Base-by-base conservation (phyloP, 2,329 filamentous ascomycete genomes). In the Trematosphaeria pertusa region DNA sequence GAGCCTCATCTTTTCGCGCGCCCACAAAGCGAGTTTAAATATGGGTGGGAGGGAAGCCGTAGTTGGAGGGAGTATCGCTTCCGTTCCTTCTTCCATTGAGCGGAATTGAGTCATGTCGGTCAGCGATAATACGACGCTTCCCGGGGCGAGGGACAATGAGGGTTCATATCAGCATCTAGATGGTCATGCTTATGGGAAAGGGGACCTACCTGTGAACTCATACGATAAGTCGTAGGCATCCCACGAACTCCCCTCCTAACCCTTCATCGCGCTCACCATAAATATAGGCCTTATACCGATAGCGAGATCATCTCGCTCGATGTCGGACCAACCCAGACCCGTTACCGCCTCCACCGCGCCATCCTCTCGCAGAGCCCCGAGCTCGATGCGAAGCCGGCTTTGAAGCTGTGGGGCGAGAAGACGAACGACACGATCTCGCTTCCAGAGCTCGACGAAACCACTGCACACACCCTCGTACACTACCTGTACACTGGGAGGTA, bases 401-500 rank as follows among this genome's bases (percentile, higher is more conserved):
- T 37, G 1, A 32, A 37, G 20, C 48, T 48, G n/a, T 50, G 54
- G 39, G 51, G 39, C 3, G 53, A 59, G 15, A 41, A 51, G 11
- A 42, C 36, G 3, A 38, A 35, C 30, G 43, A 56, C 8, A 46
- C 56, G 1, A 44, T 65, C 5, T 36, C 50, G 5, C 48, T 64
- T 4, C 59, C 61, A 4, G 62, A 67, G 3, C 47, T 65, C 11
- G 61, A 65, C 15, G 50, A 59, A 24, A 30, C 47, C 4, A 56
- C 58, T 1, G 64, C 59, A 1, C 64, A 67, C 34, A 60, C 54
- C 1, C 35, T 67, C 3, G 46, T 67, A 2, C 54, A 64, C 18
- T 65, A 60, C 41, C 44, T 67, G 1, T 67, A 64, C 28, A 63
- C 56, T 3, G 54, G 54, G 0, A 50, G 42, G 21, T 67, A 62